Base-by-base conservation (phyloP, 2,329 filamentous ascomycete species). In the Penicillium capsulatum region DNA sequence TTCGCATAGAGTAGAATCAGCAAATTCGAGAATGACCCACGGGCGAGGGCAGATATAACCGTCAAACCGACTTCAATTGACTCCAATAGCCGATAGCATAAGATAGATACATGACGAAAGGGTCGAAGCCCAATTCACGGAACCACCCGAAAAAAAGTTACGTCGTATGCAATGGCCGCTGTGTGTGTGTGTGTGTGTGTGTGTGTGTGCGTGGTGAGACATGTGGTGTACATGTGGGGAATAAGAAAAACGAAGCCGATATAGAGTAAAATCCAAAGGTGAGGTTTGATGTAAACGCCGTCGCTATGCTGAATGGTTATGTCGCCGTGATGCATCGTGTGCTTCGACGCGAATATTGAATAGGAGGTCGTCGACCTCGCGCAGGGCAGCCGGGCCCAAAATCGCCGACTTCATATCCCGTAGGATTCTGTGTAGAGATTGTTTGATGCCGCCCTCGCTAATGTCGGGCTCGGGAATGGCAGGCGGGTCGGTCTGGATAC, bases 331-430 rank as follows among this genome's bases (percentile, higher is more conserved):
- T 11, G 86, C 86, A 40, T 82, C 79, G 60, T 84, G 85, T 36
- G 90, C 73, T 60, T 84, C 80, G 47, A 77, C 74, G 61, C 85
- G 83, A 49, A 91, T 79, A 60, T 91, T 84, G 69, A 90, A 86
- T 58, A 92, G 73, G 53, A 87, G 68, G 58, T 90, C 83, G 57
- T 92, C 86, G 50, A 92, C 74, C 58, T 83, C 74, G 43, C 81
- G 75, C 37, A 88, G 77, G 45, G 86, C 80, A 8, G 77, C 71
- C 8, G 78, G 73, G 11, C 79, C 79, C 29, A 94, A 65, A 11
- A 76, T 70, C 15, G 80, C 71, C 17, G 66, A 68, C 38, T 74
- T 76, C 42, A 89, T 70, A 47, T 80, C 74, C 14, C 72, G 70
- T 16, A 92, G 63, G 0, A 84, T 70, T 14, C 66, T 68, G 45